phyloP scores from a whole-genome alignment of 2,329 filamentous ascomycete genomes.

The Alternaria solani region DNA sequence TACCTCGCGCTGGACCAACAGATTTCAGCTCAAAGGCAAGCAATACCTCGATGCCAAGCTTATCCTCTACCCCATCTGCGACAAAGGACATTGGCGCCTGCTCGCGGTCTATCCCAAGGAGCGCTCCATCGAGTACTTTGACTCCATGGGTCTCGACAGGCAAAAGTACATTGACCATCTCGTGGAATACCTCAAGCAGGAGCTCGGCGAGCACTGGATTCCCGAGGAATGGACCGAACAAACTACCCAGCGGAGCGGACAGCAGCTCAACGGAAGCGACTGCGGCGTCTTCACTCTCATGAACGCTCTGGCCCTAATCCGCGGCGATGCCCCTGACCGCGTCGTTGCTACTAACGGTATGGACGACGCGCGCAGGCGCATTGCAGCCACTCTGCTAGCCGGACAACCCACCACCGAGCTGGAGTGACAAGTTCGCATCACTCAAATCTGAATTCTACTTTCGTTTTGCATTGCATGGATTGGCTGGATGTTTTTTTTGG shows the following conservation, averaged over 20 bases:
- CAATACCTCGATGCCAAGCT: slow-evolving; percentile 72
- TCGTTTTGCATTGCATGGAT: neutral
- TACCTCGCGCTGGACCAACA: slow-evolving; percentile 57
- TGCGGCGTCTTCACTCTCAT: slow-evolving; percentile 81
- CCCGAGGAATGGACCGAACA: slow-evolving; percentile 67
- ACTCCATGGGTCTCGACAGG: slow-evolving; percentile 65
- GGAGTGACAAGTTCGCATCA: slow-evolving; percentile 19
- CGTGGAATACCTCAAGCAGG: slow-evolving; percentile 64
- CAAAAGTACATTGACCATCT: slow-evolving; percentile 32
- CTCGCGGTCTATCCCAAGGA: slow-evolving; percentile 70
- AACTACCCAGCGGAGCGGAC: slow-evolving; percentile 56
- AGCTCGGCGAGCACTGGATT: slow-evolving; percentile 65
- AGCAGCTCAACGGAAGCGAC: slow-evolving; percentile 73
- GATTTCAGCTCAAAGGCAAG: slow-evolving; percentile 42
- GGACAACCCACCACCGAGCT: slow-evolving; percentile 47
- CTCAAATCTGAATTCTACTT: neutral
- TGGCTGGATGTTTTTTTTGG: neutral
- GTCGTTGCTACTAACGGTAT: slow-evolving; percentile 64
- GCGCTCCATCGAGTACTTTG: slow-evolving; percentile 71
- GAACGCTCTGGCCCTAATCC: slow-evolving; percentile 69
- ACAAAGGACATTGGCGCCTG: slow-evolving; percentile 73
- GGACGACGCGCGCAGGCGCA: slow-evolving; percentile 65
- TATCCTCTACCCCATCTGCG: slow-evolving; percentile 74
- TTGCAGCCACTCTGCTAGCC: slow-evolving; percentile 72
- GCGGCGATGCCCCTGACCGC: slow-evolving; percentile 47